phyloP scores from a whole-genome alignment of 2,329 filamentous ascomycete genomes.

The Colletotrichum chlorophyti region DNA sequence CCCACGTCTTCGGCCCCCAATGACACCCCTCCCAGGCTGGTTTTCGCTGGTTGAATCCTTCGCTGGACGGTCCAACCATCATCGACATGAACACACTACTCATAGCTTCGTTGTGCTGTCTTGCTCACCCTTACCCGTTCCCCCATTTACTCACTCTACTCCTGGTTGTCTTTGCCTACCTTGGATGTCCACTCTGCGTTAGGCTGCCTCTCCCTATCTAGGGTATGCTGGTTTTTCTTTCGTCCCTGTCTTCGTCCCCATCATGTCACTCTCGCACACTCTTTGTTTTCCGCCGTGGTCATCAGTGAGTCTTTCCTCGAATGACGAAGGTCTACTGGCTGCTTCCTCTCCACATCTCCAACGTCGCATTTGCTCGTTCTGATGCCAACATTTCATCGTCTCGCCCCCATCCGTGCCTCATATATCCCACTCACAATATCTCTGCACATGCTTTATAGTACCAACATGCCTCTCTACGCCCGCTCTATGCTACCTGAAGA shows the following conservation, averaged over 20 bases:
- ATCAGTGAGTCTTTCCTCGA: no score
- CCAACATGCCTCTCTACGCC: background rate
- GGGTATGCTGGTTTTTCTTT: no score
- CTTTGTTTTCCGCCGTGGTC: background rate
- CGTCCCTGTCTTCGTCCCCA: background rate
- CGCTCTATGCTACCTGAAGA: background rate
- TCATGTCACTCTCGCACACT: background rate
- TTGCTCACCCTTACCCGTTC: background rate
- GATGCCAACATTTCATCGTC: background rate
- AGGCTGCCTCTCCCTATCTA: no score
- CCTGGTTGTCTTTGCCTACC: background rate
- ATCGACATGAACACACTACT: conserved; percentile 1
- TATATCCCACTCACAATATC: background rate
- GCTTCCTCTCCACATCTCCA: background rate
- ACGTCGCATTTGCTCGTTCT: background rate
- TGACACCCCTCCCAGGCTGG: conserved; percentile 10
- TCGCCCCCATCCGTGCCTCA: background rate
- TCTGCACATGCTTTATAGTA: background rate
- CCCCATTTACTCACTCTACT: background rate
- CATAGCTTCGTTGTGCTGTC: background rate
- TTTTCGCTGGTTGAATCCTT: conserved; percentile 15
- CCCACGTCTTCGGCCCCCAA: conserved; percentile 23
- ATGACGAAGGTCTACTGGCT: background rate
- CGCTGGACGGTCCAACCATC: conserved; percentile 9
- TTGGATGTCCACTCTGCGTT: no score